Base-by-base conservation (phyloP, 495 filamentous ascomycete genomes). In the Hypoxylon fuscum region DNA sequence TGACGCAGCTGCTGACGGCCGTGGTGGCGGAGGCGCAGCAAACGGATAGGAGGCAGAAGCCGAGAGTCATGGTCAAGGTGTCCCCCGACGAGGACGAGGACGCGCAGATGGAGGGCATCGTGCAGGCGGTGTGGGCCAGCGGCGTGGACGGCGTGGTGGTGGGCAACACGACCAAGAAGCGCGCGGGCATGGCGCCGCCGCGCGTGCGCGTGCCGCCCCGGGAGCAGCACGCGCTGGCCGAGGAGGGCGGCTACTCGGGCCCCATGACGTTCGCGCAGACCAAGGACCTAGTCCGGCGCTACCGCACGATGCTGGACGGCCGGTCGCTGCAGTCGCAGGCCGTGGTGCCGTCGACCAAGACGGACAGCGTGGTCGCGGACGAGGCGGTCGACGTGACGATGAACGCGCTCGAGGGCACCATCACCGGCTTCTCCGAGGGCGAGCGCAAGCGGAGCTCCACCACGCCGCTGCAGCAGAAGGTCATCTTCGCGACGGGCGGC, bases 101-200 rank as follows among this genome's bases (percentile, higher is more conserved):
- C 32, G 82, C 85, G 38, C 90, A 97, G 66, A 84, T 98, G 50
- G 80, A 84, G 18, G 95, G 92, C 2, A 96, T 97, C 43, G 94
- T 92, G 62, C 83, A 91, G 44, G 95, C 95, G 0, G 87, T 97
- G 31, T 89, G 87, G 82, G 81, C 81, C 35, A 88, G 89, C 38
- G 93, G 93, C 8, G 92, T 97, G 3, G 92, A 96, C 59, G 95
- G 95, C 0, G 87, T 98, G 3, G 96, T 98, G 65, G 94, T 98
- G n/a, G 94, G 92, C 0, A 98, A 98, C 75, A 98, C 95, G 0
- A 98, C 95, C 2, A 96, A 92, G 74, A 81, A 84, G 55, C 83
- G 95, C 10, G 85, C 88, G 1, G 85, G 84, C 2, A 74, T 90
- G n/a, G 69, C 90, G 7, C 86, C 91, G 11, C 69, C 81, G 29